Evolutionary conservation across 2,329 filamentous ascomycete genomes (phyloP).

Genomic region (Exserohilum rostratum): DNA sequence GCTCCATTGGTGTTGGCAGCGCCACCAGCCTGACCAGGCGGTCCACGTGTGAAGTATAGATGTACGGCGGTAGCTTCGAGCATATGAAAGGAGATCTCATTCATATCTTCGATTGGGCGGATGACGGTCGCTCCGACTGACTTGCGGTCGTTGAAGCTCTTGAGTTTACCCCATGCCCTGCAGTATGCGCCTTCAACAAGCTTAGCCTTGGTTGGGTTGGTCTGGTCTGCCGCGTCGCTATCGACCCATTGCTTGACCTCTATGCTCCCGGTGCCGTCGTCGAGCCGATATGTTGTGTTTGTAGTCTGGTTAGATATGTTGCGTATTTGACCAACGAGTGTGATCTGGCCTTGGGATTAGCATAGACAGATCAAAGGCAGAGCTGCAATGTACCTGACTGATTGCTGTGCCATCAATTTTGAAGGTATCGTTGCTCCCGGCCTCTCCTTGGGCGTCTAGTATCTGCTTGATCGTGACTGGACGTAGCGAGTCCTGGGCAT

Average conservation of each 20-base stretch:
- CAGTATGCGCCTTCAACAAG: constrained; percentile 79
- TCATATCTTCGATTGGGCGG: constrained; percentile 79
- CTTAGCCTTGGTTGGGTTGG: constrained; percentile 56
- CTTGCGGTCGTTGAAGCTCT: constrained; percentile 81
- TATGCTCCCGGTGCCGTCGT: constrained; percentile 91
- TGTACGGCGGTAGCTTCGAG: constrained; percentile 90
- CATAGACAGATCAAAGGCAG: neutral
- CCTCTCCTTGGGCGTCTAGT: constrained; percentile 68
- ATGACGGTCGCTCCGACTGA: constrained; percentile 82
- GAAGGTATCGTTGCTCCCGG: constrained; percentile 70
- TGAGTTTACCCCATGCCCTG: constrained; percentile 83
- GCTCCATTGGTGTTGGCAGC: constrained; percentile 40
- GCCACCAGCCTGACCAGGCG: constrained; percentile 56
- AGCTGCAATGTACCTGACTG: constrained; percentile 56
- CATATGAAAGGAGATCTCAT: constrained; percentile 92
- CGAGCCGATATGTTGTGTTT: constrained; percentile 89
- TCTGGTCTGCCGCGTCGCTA: constrained; percentile 57
- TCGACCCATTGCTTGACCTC: constrained; percentile 91
- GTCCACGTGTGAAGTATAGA: constrained; percentile 78
- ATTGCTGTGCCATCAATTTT: constrained; percentile 78
- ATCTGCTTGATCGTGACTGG: constrained; percentile 97
- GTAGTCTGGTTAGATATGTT: constrained; percentile 85
- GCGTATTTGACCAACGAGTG: constrained; percentile 89
- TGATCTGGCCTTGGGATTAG: constrained; percentile 62
- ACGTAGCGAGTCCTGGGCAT: constrained; percentile 83